Evolutionary conservation across 805 yeast genomes (phyloP).

Genomic region (Pichia pseudocactophila): DNA sequence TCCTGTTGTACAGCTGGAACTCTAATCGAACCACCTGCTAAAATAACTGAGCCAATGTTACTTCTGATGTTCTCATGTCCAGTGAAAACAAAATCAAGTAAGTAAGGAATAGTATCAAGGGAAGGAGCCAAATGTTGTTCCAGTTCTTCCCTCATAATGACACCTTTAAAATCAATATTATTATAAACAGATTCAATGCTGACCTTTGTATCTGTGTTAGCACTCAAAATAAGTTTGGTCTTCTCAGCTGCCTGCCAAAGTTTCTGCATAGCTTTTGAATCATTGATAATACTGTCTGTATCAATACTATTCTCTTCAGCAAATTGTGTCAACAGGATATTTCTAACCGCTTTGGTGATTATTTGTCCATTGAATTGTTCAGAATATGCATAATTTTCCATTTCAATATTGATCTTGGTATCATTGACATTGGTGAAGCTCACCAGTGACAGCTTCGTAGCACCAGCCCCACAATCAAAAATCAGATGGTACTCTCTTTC

Average conservation of each 20-base stretch:
- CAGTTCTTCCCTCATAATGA: constrained; percentile 70
- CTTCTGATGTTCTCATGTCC: constrained; percentile 16
- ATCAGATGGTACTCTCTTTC: constrained; percentile 56
- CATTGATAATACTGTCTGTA: constrained; percentile 26
- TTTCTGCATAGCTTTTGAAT: constrained; percentile 54
- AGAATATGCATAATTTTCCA: constrained; percentile 67
- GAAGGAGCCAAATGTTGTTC: constrained; percentile 47
- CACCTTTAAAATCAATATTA: constrained; percentile 65
- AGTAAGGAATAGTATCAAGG: constrained; percentile 38
- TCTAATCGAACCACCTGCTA: constrained; percentile 87
- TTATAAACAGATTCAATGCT: constrained; percentile 66
- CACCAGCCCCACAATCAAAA: constrained; percentile 90
- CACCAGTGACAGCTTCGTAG: constrained; percentile 80
- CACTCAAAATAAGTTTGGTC: constrained; percentile 79
- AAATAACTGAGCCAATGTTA: constrained; percentile 47
- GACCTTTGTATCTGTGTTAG: constrained; percentile 71
- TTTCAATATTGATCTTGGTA: constrained; percentile 37
- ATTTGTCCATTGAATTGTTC: constrained; percentile 65
- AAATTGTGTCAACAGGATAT: constrained; percentile 53
- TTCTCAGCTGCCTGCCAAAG: constrained; percentile 80
- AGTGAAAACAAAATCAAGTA: constrained; percentile 45
- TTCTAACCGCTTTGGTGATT: constrained; percentile 58
- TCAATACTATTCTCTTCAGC: constrained; percentile 19
- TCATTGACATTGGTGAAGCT: constrained; percentile 41
- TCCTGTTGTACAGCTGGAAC: constrained; percentile 77